phyloP scores from a whole-genome alignment of 768 basidiomycete genomes.

The Mycena epipterygia region DNA sequence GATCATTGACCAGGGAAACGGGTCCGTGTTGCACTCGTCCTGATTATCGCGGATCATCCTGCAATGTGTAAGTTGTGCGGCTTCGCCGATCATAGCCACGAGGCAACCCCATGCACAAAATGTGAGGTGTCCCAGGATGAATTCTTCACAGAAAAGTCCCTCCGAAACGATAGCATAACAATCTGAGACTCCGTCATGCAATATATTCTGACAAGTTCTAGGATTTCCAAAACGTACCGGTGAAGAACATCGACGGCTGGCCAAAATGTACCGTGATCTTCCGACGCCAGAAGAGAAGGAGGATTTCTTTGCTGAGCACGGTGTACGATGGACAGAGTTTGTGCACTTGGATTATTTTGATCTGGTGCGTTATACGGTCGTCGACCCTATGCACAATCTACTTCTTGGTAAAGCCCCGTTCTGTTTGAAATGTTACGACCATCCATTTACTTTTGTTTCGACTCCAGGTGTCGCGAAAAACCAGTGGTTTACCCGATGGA shows the following conservation, averaged over 20 bases:
- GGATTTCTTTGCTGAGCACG: constrained; percentile 31
- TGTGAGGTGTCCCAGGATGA: constrained; percentile 37
- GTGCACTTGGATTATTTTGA: constrained; percentile 39
- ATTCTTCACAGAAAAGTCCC: no score
- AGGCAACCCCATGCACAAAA: constrained; percentile 38
- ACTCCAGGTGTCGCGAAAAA: no score
- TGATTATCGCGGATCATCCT: constrained; percentile 45
- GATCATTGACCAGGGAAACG: not conserved
- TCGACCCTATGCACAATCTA: constrained; percentile 29
- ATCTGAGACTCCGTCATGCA: constrained; percentile 2
- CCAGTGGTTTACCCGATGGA: not conserved
- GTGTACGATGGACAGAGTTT: no score
- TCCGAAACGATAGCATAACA: constrained; percentile 27
- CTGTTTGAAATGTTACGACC: no score
- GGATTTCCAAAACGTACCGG: not conserved
- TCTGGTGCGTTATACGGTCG: constrained; percentile 31
- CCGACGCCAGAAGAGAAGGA: not conserved
- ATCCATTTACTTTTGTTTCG: no score
- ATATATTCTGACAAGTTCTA: not conserved
- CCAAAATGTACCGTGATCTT: no score
- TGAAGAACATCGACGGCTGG: constrained; percentile 5
- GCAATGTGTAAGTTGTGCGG: constrained; percentile 43
- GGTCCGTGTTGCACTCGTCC: constrained; percentile 40
- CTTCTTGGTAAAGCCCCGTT: not conserved
- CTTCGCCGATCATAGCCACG: no score